Evolutionary conservation across 495 filamentous ascomycete species (phyloP).

Genomic region (Penicillium dipodomyicola): DNA sequence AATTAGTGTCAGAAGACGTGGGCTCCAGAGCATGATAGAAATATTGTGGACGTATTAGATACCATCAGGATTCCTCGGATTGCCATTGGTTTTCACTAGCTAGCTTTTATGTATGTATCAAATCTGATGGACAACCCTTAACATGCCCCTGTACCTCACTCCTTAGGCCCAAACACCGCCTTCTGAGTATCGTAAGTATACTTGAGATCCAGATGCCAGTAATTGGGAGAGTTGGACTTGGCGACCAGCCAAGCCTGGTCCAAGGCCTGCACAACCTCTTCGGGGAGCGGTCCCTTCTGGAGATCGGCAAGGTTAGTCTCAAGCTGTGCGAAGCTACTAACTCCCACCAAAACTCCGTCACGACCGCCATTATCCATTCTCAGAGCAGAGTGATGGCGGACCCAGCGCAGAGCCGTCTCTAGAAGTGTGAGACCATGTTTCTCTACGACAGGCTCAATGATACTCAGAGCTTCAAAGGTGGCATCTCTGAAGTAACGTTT

Average conservation of each 20-base stretch:
- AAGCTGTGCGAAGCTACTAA: constrained; percentile 71
- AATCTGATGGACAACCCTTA: too few relatives aligned
- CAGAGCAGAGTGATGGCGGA: constrained; percentile 74
- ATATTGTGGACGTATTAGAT: neutral
- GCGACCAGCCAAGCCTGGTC: constrained; percentile 69
- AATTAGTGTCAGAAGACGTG: neutral
- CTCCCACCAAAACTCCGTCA: constrained; percentile 80
- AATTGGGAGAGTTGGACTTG: constrained; percentile 65
- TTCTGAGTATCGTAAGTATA: constrained; percentile 72
- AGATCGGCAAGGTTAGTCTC: constrained; percentile 71
- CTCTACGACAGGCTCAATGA: constrained; percentile 70
- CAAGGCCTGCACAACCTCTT: constrained; percentile 75
- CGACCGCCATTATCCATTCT: constrained; percentile 67
- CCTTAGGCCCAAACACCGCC: constrained; percentile 56
- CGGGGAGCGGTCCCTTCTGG: constrained; percentile 84
- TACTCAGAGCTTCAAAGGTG: constrained; percentile 71
- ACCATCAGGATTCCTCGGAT: neutral
- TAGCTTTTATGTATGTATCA: neutral
- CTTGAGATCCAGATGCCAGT: constrained; percentile 75
- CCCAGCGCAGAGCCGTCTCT: constrained; percentile 83
- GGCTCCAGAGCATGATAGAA: neutral
- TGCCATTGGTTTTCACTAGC: neutral
- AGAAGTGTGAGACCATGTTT: constrained; percentile 75
- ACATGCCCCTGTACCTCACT: neutral
- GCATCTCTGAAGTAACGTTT: constrained; percentile 76